These are phyloP conservation scores for Heliamphora exappendiculata DNA, from an alignment of 148 eudicot species.

Conservation along the genomic window DNA sequence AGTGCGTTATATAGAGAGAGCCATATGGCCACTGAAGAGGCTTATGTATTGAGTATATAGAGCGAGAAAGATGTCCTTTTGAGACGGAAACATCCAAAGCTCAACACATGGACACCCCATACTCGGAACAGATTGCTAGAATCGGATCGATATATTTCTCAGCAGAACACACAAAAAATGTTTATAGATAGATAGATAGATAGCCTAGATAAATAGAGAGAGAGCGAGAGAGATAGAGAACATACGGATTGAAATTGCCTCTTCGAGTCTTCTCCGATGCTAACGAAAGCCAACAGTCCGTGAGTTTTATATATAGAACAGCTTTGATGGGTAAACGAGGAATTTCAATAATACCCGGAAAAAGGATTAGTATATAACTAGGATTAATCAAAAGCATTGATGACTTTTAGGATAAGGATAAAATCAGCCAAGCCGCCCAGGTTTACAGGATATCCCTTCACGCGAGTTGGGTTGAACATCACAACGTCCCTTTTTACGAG, in stretches of 20 bases:
- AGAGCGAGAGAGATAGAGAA: too few relatives aligned
- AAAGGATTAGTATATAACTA: neutral
- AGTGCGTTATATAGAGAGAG: neutral
- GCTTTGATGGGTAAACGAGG: neutral
- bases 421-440: neutral
- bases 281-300: neutral
- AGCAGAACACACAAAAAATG: neutral
- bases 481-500: too few relatives aligned
- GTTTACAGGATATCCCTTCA: neutral
- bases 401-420: neutral
- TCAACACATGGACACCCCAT: neutral
- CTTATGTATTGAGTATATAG: neutral
- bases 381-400: neutral
- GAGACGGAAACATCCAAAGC: neutral
- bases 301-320: neutral
- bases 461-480: neutral
- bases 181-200: neutral
- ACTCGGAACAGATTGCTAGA: neutral
- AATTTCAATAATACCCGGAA: too few relatives aligned
- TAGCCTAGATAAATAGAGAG: too few relatives aligned
- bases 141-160: neutral
- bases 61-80: neutral
- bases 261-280: neutral
- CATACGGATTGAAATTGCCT: neutral
- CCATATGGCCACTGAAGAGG: neutral